Evolutionary conservation across 1,284 basidiomycete genomes (phyloP), one percentile per base, ranked within the genome.

Genomic region (Prillingera fragicola): DNA sequence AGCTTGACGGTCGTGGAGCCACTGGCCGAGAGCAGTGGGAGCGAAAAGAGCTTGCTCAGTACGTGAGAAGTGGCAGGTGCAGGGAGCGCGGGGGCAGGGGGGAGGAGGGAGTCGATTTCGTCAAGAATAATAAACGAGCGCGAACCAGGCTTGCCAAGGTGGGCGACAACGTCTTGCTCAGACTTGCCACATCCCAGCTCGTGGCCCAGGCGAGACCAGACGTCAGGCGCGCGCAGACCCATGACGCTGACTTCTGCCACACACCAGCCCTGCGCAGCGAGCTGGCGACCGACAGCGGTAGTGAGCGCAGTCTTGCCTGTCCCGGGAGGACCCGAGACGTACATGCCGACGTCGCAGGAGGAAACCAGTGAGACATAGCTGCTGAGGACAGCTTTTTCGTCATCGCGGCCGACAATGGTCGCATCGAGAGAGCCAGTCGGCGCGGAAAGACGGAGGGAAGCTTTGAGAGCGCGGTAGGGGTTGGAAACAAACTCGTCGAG

Each of bases 231-330:
- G 34, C 60, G 63, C 24, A 68, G 50, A 7, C 69, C 69, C 65
- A 72, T 70, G 46, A 70, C 71, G 13, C 69, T 65, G 29, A 72
- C 40, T 34, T 65, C 63, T 14, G 63, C 59, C 8, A 67, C 56
- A 14, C 53, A 52, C 68, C 67, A 70, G 0, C 65, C 65, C 25
- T 57, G 32, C 0, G 17, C 35, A 0, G 47, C 39, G 33, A 63
- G 46, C 19, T 60, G 57, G 13, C 61, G 45, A 2, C 63, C 65
- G 2, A 67, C 41, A 8, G 63, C 60, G 5, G 65, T 65, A 8
- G 70, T 62, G 15, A 69, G 52, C 7, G 70, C 71, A 17, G 71
- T 73, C 60, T 73, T 73, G 41, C 71, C 71, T 0, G 71, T 73
- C 15, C 71, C 71, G 4, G 71, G 71, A 3, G 69, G 67, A 2